Percentiles rank a stretch among this genome's conserved stretches.
phyloP scores from a whole-genome alignment of 164 flowering plant genomes.

The Vitis amurensis region DNA sequence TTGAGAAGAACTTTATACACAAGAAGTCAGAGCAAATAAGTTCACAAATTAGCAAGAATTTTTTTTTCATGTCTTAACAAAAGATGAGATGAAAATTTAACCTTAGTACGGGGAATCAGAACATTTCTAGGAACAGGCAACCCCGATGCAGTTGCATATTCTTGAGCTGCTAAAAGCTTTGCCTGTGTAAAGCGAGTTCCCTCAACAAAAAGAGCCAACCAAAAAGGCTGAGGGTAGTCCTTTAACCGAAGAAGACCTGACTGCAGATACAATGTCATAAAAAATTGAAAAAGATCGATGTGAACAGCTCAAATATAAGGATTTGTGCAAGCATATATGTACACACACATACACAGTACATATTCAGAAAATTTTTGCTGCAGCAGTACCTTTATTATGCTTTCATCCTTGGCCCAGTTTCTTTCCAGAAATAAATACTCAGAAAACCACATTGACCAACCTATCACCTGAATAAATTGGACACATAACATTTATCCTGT shows the following conservation, averaged over 20 bases:
- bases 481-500: background rate
- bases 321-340: background rate
- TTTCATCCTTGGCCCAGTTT: constrained; percentile 96
- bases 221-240: constrained; percentile 87
- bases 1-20: too few relatives aligned
- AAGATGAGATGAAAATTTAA: constrained; percentile 14
- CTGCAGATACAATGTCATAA: constrained; percentile 50
- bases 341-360: background rate
- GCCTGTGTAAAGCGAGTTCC: constrained; percentile 95
- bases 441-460: constrained; percentile 99
- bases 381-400: constrained; percentile 67
- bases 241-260: constrained; percentile 66
- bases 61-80: background rate
- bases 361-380: background rate
- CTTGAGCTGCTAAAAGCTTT: constrained; percentile 95
- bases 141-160: constrained; percentile 81
- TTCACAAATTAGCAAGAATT: background rate
- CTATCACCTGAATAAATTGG: constrained; percentile 64
- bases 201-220: constrained; percentile 98
- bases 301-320: background rate
- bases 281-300: constrained; percentile 5
- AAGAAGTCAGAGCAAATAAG: too few relatives aligned
- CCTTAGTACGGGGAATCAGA: constrained; percentile 98
- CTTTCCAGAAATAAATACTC: constrained; percentile 93
- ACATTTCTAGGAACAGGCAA: constrained; percentile 87